Percentiles rank a stretch among this genome's conserved stretches.
These are phyloP conservation scores for Tulasnella sp. DNA, from an alignment of 768 basidiomycete genomes.

Conservation along the genomic window DNA sequence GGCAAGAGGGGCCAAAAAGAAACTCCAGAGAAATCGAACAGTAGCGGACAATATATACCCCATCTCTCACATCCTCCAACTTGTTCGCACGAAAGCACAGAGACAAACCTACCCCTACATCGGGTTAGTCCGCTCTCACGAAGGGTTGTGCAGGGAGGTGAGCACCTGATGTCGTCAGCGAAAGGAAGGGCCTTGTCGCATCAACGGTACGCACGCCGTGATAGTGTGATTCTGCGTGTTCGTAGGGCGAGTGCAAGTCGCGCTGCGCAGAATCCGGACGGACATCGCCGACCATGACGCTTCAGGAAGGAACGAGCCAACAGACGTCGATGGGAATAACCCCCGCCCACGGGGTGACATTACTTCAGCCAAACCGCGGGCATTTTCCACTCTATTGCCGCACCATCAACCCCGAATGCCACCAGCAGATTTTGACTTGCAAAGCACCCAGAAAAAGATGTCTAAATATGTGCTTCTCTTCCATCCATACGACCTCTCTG, in stretches of 20 bases:
- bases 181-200: not conserved
- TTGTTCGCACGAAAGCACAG: slow-evolving; percentile 4
- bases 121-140: not conserved
- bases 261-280: not conserved
- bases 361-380: slow-evolving; percentile 2
- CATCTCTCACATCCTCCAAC: slow-evolving; percentile 1
- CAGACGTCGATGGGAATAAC: not conserved
- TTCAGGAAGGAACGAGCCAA: not conserved
- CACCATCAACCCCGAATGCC: not conserved
- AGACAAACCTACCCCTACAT: not conserved
- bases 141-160: not conserved
- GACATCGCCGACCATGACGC: not conserved
- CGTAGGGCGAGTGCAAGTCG: not conserved
- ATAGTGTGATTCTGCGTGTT: not conserved
- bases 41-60: not conserved
- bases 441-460: not conserved
- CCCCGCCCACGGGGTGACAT: not conserved
- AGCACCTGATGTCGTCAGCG: not conserved
- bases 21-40: not conserved
- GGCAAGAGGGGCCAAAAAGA: not conserved
- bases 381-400: not conserved
- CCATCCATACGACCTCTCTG: not conserved
- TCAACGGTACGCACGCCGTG: not conserved
- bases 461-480: not conserved
- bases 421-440: slow-evolving; percentile 6